These are phyloP conservation scores for Paxillus involutus DNA, from an alignment of 768 basidiomycete genomes.

Conservation along the genomic window DNA sequence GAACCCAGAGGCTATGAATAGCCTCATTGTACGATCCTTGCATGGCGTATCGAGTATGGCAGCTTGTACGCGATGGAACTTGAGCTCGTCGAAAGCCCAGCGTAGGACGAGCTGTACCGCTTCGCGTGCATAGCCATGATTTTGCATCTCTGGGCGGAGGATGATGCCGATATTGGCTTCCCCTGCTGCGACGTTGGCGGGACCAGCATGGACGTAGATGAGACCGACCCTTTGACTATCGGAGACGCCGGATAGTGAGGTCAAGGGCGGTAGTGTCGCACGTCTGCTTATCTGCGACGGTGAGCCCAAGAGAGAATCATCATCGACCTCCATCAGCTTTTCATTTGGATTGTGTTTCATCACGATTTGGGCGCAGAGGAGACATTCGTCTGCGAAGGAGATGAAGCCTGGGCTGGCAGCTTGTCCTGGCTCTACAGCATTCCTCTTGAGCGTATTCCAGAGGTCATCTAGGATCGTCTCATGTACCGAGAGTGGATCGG, in stretches of 20 bases:
- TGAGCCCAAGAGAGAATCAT: background rate
- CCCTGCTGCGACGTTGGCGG: conserved; percentile 20
- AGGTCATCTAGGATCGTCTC: conserved; percentile 1
- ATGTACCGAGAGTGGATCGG: background rate
- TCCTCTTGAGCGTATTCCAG: conserved; percentile 22
- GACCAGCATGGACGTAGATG: conserved; percentile 26
- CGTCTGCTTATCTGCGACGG: background rate
- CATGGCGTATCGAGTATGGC: conserved; percentile 45
- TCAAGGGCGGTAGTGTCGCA: too few species aligned
- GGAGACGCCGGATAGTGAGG: background rate
- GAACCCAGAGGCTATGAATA: conserved; percentile 56
- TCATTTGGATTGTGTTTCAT: background rate
- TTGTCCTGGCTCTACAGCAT: conserved; percentile 29
- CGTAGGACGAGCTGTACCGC: conserved; percentile 46
- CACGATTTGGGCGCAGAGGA: conserved; percentile 25
- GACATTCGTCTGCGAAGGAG: conserved; percentile 30
- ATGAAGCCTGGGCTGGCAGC: conserved; percentile 16
- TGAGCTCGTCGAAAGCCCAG: conserved; percentile 42
- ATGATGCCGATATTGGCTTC: conserved; percentile 61
- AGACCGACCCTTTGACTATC: conserved; percentile 12
- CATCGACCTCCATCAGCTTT: background rate
- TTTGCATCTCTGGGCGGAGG: conserved; percentile 36
- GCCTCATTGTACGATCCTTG: conserved; percentile 42
- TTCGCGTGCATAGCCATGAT: conserved; percentile 44
- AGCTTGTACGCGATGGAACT: conserved; percentile 35